Evolutionary conservation across 2,329 filamentous ascomycete genomes (phyloP), one percentile per base, ranked within the genome.

Genomic region (Zasmidium citrigriseum): DNA sequence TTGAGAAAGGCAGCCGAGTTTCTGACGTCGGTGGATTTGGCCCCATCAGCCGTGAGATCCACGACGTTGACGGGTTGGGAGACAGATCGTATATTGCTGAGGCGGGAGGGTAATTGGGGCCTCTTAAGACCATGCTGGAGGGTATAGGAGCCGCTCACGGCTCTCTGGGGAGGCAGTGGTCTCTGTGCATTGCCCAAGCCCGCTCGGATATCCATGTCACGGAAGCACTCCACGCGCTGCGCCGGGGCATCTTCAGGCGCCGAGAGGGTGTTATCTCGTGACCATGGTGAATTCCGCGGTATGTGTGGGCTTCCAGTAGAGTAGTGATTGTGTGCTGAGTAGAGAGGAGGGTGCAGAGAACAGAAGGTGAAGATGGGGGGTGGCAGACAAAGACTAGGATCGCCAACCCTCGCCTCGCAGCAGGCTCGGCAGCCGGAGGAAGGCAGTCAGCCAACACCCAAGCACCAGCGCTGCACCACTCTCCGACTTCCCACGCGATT

Each of bases 11-110:
- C 67, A 52, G 63, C 58, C 18, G 45, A 44, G 41, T 67, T 66
- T 29, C 59, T 57, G 54, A 51, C 46, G 34, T 51, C 60, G 29
- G 25, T 59, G 34, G 23, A 16, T 49, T 54, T 51, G 49, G 57
- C 46, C 7, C 50, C 62, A 54, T 68, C 65, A 18, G 57, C 55
- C 16, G 70, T 66, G 47, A 67, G 53, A 55, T 72, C 64, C 45
- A 72, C 64, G 24, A 64, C 44, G 24, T 63, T 52, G 46, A 59
- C 58, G 9, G 69, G 64, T 41, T 71, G 68, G 34, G 68, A 70
- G 44, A 63, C 67, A 9, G 69, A 69, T 18, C 70, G 66, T 46
- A 71, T 69, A 53, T 65, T 69, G 63, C 67, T 70, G 48, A 73
- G 67, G 29, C 67, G 66, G 46, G 71, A 72, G 20, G 71, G 69